A percentile compares a stretch with the other conserved stretches of the same genome.
phyloP scores from a whole-genome alignment of 345 rosid species.

The Euphorbia pulcherrima region DNA sequence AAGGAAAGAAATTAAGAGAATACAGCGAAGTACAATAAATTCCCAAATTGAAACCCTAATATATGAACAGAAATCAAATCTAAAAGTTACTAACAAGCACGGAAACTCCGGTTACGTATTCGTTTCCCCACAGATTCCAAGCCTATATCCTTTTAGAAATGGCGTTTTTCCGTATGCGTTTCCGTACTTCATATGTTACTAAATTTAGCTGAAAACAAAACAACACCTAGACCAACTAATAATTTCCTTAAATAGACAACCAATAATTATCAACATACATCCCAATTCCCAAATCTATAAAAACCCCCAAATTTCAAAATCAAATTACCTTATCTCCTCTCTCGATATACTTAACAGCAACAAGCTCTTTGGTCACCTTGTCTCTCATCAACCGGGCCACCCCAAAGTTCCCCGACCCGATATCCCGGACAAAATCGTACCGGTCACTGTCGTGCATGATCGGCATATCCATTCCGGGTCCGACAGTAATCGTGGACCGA shows the following conservation, averaged over 20 bases:
- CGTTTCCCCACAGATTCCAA: too few relatives aligned
- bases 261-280: neutral
- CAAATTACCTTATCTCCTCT: conserved; percentile 32
- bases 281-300: neutral
- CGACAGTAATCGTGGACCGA: conserved; percentile 24
- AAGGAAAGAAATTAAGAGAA: neutral
- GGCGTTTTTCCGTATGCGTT: too few relatives aligned
- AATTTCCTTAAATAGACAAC: neutral
- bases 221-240: neutral
- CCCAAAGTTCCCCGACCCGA: conserved; percentile 33
- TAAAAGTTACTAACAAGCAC: too few relatives aligned
- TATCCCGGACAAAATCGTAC: conserved; percentile 32
- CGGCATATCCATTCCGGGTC: conserved; percentile 32
- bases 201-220: neutral
- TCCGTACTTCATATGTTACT: too few relatives aligned
- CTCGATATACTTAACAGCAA: conserved; percentile 32
- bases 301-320: neutral
- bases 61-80: conserved; percentile 5
- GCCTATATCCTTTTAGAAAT: too few relatives aligned
- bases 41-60: conserved; percentile 4
- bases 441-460: conserved; percentile 41
- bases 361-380: conserved; percentile 31
- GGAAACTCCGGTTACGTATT: too few relatives aligned
- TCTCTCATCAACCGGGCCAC: conserved; percentile 33
- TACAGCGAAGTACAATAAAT: neutral